phyloP scores from a whole-genome alignment of 768 basidiomycete species.

The Lactifluus piperatus region DNA sequence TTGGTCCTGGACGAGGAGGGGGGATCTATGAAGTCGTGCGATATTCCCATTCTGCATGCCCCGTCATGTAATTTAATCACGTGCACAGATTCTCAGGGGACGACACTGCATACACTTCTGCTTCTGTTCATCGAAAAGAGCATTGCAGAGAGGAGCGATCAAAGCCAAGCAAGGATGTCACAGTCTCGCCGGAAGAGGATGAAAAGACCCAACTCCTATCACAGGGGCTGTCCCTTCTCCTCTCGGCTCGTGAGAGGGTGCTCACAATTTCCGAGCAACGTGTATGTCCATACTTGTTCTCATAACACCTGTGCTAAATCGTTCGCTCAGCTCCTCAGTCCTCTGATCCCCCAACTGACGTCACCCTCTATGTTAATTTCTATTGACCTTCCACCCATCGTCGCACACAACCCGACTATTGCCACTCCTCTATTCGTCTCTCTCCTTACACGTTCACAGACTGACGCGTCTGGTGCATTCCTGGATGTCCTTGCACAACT shows the following conservation, averaged over 20 bases:
- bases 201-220: constrained; percentile 47
- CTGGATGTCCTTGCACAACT: constrained; percentile 56
- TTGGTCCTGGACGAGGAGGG: constrained; percentile 55
- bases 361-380: constrained; percentile 51
- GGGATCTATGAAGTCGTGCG: constrained; percentile 8
- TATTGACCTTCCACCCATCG: constrained; percentile 56
- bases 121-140: background rate
- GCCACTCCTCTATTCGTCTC: constrained; percentile 59
- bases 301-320: background rate
- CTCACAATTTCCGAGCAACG: constrained; percentile 71
- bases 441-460: constrained; percentile 37
- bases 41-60: background rate
- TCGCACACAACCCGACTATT: constrained; percentile 58
- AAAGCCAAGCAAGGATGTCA: constrained; percentile 2
- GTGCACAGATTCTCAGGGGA: background rate
- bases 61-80: background rate
- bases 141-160: background rate
- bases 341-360: constrained; percentile 37
- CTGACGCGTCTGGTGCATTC: constrained; percentile 36
- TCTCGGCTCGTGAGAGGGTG: constrained; percentile 62
- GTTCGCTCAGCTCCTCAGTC: constrained; percentile 39
- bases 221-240: constrained; percentile 57
- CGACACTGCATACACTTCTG: background rate
- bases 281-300: constrained; percentile 31
- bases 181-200: constrained; percentile 43